Base-by-base conservation (phyloP, 2,329 filamentous ascomycete species). In the Curvularia sp. region DNA sequence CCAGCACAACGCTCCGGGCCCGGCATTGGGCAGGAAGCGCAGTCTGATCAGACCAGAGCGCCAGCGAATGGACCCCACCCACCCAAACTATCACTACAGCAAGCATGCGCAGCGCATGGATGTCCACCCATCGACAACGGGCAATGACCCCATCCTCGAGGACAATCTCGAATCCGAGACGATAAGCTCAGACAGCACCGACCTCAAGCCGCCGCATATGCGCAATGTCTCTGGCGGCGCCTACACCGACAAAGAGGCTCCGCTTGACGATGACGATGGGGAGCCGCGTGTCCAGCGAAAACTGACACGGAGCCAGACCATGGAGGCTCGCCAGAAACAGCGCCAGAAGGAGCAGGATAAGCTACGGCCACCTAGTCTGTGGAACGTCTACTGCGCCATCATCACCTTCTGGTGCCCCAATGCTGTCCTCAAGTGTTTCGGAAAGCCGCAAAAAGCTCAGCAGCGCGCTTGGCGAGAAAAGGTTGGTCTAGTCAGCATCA, bases 391-490 rank as follows among this genome's bases (percentile, higher is more conserved):
- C 80, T 99, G 95, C 78, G 89, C 91, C 47, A 86, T 96, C 63
- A 80, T 99, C 65, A 99, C 95, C 0, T 97, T 98, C 72, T 98
- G 95, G 93, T 90, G 87, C 57, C 95, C 95, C 0, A 89, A 93
- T 74, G 90, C 94, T 61, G 79, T 97, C 27, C 82, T 99, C 53
- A 86, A 85, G 65, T 96, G 92, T 78, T 95, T 93, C 71, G 93
- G 93, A 38, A 96, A 91, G 83, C 87, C 88, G 7, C 85, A 91
- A 45, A 95, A 91, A 77, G 92, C 89, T 15, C 92, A 98, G 77
- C 90, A 93, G 74, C 86, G 92, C 71, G 95, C 95, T 2, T 99
- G 95, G 95, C 87, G 95, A 66, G 95, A 99, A 76, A 99, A 99
- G 84, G 96, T 99, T 83, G 95, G 95, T 2, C 81, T 99, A 57